These are phyloP conservation scores for Phaeophleospora eucalypticola DNA, from an alignment of 2,329 filamentous ascomycete species.

Conservation along the genomic window DNA sequence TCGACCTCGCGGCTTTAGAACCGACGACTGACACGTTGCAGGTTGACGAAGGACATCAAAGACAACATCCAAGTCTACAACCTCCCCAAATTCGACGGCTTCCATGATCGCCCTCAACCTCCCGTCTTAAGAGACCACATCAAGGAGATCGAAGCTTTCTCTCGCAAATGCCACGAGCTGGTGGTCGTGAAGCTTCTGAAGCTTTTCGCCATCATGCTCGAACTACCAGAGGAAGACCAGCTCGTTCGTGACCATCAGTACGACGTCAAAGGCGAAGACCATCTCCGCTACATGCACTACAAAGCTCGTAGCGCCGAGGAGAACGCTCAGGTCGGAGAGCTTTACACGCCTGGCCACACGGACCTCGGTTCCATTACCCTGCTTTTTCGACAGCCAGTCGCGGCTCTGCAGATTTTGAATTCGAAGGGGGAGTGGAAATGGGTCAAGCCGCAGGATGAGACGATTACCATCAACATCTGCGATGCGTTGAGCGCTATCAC, in stretches of 20 bases:
- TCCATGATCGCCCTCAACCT: constrained; percentile 20
- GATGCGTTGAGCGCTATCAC: constrained; percentile 39
- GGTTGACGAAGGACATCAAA: constrained; percentile 15
- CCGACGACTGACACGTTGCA: not conserved
- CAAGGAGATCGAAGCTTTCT: constrained; percentile 54
- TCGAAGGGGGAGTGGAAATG: constrained; percentile 38
- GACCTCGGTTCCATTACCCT: constrained; percentile 42
- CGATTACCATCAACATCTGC: constrained; percentile 40
- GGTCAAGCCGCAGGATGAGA: constrained; percentile 38
- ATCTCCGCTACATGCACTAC: constrained; percentile 46
- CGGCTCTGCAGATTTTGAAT: constrained; percentile 37
- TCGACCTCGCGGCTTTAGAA: not conserved
- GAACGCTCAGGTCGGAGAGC: constrained; percentile 17
- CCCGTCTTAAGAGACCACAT: constrained; percentile 43
- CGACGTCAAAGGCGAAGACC: constrained; percentile 54
- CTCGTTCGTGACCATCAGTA: constrained; percentile 56
- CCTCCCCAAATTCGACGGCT: constrained; percentile 49
- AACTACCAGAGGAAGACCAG: constrained; percentile 56
- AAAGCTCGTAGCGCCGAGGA: constrained; percentile 22
- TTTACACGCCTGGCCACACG: constrained; percentile 34
- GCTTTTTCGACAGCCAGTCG: constrained; percentile 39
- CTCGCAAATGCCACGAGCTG: constrained; percentile 47
- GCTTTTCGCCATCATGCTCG: constrained; percentile 57
- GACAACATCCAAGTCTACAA: constrained; percentile 60
- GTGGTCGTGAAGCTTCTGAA: constrained; percentile 55